Base-by-base conservation (phyloP, 139 green algal genomes). In the Microglena sp. region DNA sequence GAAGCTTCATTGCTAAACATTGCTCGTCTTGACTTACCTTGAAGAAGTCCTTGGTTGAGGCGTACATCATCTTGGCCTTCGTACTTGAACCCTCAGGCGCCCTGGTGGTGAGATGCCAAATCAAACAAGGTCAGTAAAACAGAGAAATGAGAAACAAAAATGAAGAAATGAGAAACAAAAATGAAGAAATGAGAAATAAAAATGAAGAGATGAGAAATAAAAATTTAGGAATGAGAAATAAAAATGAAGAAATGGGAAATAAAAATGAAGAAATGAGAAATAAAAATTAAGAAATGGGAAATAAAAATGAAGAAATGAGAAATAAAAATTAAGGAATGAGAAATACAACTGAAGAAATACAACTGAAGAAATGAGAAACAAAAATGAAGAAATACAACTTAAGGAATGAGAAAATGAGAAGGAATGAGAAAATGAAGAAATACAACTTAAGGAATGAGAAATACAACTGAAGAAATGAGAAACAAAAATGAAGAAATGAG, bases 31-130 rank as follows among this genome's bases (percentile, higher is more conserved):
- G 22, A 36, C 34, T 18, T 33, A 65, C 68, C 78, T 93, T 95
- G 75, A 95, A 88, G 54, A 91, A 90, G 73, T 95, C 88, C 68
- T 95, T 95, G 54, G 87, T 95, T 59, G 67, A 82, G 2, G 88
- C 85, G 63, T 93, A 95, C 85, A 95, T 92, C 87, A 95, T 93
- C 73, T 94, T 95, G 55, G 69, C 55, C 64, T 87, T 89, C 35
- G 86, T 86, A 4, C 55, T 70, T 24, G 80, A 77, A 27, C 62
- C 66, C 28, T 92, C 84, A 28, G 88, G 87, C 2, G 86, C 84
- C 86, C 86, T 92, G 81, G n/a, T n/a, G n/a, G n/a, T n/a, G n/a
- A n/a, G n/a, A n/a, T n/a, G n/a, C n/a, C n/a, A n/a, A n/a, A n/a
- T n/a, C n/a, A n/a, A n/a, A n/a, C n/a, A n/a, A n/a, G n/a, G n/a